Base-by-base conservation (phyloP, 306 rosid species). In the Pyrus communis region DNA sequence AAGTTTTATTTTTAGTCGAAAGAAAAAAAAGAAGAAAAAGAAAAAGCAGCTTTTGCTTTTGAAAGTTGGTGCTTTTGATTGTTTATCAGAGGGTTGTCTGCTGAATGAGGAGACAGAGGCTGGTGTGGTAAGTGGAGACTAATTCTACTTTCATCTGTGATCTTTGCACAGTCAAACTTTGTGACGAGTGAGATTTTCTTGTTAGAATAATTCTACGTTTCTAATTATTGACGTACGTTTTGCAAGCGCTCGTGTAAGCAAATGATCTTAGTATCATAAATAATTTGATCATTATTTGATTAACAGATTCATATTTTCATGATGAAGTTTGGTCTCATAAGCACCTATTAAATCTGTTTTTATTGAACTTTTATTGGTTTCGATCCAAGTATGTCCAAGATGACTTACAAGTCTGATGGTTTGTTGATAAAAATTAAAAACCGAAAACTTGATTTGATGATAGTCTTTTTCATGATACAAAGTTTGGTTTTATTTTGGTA, bases 51-150 rank as follows among this genome's bases (percentile, higher is more conserved):
- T 83, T 87, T 90, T 80, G 71, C 91, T 86, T 87, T 91, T 81
- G 67, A 91, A 90, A 90, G 93, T 83, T 22, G 76, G 4, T 78
- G 76, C 92, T 87, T 88, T 89, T 78, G 80, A 79, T 84, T 80
- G 85, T 83, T 84, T 82, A 81, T 77, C 69, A 73, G 75, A 77
- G 82, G 82, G 73, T 70, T 76, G 86, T 86, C 86, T 74, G 66
- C 38, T 77, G 90, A 82, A 79, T 3, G 78, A 81, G 77, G 87
- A 70, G 94, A 85, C 90, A 75, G 70, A 71, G 64, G 74, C 83
- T 19, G 81, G 86, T 74, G 88, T 85, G 40, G 69, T 15, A 64
- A 28, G 68, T 17, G 1, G 18, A 6, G 9, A 63, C 11, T 4
- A 9, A 61, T 27, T 33, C 5, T 2, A 4, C 14, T 61, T 19